Base-by-base conservation (phyloP, 257 asterid genomes). In the Solanum lycopersicoides region DNA sequence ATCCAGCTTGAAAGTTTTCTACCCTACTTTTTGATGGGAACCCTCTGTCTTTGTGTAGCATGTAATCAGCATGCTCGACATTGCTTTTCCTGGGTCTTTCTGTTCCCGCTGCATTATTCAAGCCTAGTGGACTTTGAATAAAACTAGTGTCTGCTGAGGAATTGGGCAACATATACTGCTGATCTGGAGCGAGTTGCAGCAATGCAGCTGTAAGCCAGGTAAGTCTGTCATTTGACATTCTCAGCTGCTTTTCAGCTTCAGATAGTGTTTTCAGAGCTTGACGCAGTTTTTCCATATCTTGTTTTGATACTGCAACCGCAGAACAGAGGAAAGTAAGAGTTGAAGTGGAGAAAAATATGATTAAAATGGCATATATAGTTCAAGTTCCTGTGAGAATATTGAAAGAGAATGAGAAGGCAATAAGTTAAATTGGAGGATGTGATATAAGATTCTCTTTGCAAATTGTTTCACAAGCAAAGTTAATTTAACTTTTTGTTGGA, bases 191-290 rank as follows among this genome's bases (percentile, higher is more conserved):
- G 89, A 97, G 95, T 89, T 97, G 99, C 89, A 97, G 90, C 83
- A 97, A 88, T 34, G 99, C 99, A 39, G 99, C 99, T 4, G 99
- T 97, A 83, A 97, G 94, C 99, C 99, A 97, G 41, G 99, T 97
- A 71, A 94, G 92, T 91, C 92, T 91, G 92, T 96, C 99, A 60
- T 90, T 95, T 12, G 99, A 94, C 84, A 93, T 90, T 91, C 99
- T 94, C 90, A 97, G 92, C 94, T 97, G 99, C 94, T 97, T 96
- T 90, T 97, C 99, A 35, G 99, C 98, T 91, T 97, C 99, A 3
- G 99, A 97, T 68, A 97, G 89, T n/a, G 98, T 95, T 87, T 92
- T 95, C 82, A 97, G 90, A 47, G 99, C 99, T 89, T 95, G 98
- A 45, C 99, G 98, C 88, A 97, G 87, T 87, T 96, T 97, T 90